A percentile compares a stretch with the other conserved stretches of the same genome.
Evolutionary conservation across 2,329 filamentous ascomycete genomes (phyloP).

Genomic region (Leptographium galeiforme): DNA sequence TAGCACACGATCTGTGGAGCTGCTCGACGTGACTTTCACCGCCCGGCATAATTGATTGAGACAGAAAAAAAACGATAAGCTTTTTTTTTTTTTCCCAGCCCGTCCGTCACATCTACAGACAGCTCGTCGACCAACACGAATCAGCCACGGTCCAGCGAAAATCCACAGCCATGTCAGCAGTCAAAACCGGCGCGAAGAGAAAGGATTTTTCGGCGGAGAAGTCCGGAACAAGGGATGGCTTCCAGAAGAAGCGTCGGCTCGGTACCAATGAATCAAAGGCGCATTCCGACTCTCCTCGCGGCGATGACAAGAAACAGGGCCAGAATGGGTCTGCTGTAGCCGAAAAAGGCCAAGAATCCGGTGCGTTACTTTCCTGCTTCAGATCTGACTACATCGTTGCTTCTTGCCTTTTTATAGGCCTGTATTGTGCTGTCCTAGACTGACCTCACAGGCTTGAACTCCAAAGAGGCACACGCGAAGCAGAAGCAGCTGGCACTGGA

Average conservation of each 20-base stretch:
- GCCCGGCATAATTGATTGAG: conserved; percentile 17
- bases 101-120: not conserved
- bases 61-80: conserved; percentile 4
- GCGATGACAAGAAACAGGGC: not conserved
- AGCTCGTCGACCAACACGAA: not conserved
- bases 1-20: not conserved
- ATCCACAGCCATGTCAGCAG: conserved; percentile 31
- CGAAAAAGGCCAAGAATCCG: not conserved
- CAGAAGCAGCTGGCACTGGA: conserved; percentile 82
- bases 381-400: not conserved
- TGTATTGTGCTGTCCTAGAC: not conserved
- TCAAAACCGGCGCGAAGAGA: conserved; percentile 39
- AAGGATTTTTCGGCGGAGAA: conserved; percentile 36
- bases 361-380: not conserved
- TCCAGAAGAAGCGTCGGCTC: conserved; percentile 40
- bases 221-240: conserved; percentile 25
- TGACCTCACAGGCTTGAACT: conserved; percentile 36
- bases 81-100: conserved; percentile 5
- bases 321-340: not conserved
- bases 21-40: conserved; percentile 14
- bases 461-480: conserved; percentile 80
- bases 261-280: conserved; percentile 23
- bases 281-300: not conserved
- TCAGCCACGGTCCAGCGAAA: not conserved
- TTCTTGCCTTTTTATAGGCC: not conserved